A percentile compares a stretch with the other conserved stretches of the same genome.
Conservation (phyloP, 2,329 filamentous ascomycete genomes). For the Fusarium luffae region DNA sequence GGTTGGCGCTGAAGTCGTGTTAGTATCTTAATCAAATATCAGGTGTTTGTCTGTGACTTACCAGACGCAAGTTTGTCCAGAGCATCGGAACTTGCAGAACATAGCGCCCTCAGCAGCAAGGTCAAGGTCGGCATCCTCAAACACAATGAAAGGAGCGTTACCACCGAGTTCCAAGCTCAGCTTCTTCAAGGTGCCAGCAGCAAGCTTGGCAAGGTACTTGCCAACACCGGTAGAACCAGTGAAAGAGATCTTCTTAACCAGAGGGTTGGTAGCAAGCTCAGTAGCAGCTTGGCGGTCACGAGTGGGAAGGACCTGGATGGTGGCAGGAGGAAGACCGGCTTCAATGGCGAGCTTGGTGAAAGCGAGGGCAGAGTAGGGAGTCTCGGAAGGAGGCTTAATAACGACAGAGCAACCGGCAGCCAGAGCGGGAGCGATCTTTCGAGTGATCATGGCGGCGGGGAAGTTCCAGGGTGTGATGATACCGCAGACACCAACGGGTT, state of each 20-base stretch:
- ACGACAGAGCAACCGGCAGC: constrained; percentile 84
- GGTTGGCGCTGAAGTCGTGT: constrained; percentile 47
- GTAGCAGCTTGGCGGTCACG: constrained; percentile 46
- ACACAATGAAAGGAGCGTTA: constrained; percentile 73
- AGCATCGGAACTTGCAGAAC: constrained; percentile 51
- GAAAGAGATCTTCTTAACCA: constrained; percentile 70
- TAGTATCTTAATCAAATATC: not conserved
- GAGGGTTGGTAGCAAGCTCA: constrained; percentile 46
- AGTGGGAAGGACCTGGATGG: constrained; percentile 47
- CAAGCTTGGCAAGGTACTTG: constrained; percentile 68
- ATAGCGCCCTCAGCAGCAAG: constrained; percentile 67
- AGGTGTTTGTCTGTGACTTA: constrained; percentile 9
- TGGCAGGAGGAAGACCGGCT: constrained; percentile 72
- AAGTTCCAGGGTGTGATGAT: constrained; percentile 60
- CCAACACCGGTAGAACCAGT: constrained; percentile 74
- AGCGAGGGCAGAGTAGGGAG: constrained; percentile 77
- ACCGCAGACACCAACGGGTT: constrained; percentile 52
- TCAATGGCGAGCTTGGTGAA: constrained; percentile 75
- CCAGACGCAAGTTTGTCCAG: constrained; percentile 74
- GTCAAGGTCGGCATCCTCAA: constrained; percentile 73
- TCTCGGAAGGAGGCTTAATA: constrained; percentile 77
- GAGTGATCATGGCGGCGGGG: constrained; percentile 46
- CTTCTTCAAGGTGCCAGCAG: constrained; percentile 73
- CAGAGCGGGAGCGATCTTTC: constrained; percentile 64
- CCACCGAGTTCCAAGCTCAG: constrained; percentile 76